Conservation (phyloP, 768 basidiomycete species). For the Russula emetica region DNA sequence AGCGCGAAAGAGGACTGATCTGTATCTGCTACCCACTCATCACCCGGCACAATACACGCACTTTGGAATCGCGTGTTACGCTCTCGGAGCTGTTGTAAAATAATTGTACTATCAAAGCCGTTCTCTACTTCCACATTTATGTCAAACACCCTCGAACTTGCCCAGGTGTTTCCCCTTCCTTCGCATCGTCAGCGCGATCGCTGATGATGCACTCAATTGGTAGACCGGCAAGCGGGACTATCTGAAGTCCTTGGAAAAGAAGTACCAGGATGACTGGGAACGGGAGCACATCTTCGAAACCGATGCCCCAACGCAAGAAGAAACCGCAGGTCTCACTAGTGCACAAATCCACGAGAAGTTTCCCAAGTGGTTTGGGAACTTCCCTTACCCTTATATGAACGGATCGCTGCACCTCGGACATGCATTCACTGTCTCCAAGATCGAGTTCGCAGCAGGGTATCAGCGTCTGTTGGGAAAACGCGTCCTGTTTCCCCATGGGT, state of each 20-base stretch:
- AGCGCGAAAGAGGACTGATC: constrained; percentile 10
- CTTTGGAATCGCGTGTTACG: constrained; percentile 20
- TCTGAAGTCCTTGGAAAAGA: constrained; percentile 74
- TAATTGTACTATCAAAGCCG: constrained; percentile 25
- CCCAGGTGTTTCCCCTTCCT: constrained; percentile 30
- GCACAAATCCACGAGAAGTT: constrained; percentile 66
- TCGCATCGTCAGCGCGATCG: constrained; percentile 1
- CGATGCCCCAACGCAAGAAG: constrained; percentile 67
- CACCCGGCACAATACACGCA: constrained; percentile 20
- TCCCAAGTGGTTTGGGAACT: constrained; percentile 98
- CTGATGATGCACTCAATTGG: constrained; percentile 11
- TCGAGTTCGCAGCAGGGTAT: constrained; percentile 94
- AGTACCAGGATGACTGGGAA: constrained; percentile 81
- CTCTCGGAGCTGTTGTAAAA: constrained; percentile 28
- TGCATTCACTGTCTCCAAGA: constrained; percentile 96
- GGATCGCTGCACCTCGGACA: constrained; percentile 96
- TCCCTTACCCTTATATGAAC: constrained; percentile 98
- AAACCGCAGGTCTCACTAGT: constrained; percentile 58
- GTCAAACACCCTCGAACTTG: constrained; percentile 34
- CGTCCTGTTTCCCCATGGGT: constrained; percentile 93
- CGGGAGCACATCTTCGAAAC: constrained; percentile 77
- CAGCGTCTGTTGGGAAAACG: constrained; percentile 93
- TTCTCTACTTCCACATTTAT: constrained; percentile 15
- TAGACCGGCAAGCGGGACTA: constrained; percentile 94
- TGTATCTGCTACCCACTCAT: constrained; percentile 6